Evolutionary conservation across 805 yeast species (phyloP), one percentile per base, ranked within the genome.

Genomic region (Metschnikowia similis): DNA sequence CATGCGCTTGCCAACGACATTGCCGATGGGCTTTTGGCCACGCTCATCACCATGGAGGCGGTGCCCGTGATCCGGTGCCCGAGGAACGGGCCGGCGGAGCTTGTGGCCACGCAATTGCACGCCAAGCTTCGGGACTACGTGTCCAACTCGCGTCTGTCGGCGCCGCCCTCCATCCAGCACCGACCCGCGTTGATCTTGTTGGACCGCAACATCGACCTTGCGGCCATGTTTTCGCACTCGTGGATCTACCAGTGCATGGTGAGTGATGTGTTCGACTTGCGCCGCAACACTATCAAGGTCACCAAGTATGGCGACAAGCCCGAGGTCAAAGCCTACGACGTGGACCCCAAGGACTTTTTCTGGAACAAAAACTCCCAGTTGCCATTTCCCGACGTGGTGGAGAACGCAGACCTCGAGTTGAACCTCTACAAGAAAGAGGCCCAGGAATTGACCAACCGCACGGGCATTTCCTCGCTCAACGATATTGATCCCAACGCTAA

Each of bases 301-400:
- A 73, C 74, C 38, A 70, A 72, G 28, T 61, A 57, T 54, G 41
- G 53, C 27, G 66, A 64, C 16, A 59, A 56, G 14, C 41, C 56
- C 2, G 72, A 70, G 29, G 64, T 65, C 32, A 84, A 84, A 56
- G 78, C 81, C 53, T 87, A 85, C 65, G 99, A 94, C 64, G 78
- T 94, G 41, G 99, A 92, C 60, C 96, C 96, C 29, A 80, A 81
- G 50, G 99, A 94, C 71, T 88, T 87, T 64, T 94, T 94, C 70
- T 94, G 99, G 99, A 72, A 69, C 54, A 76, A 78, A 53, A 91
- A 94, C 68, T 77, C 96, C 10, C 85, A 85, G 45, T 71, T 89
- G 50, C 98, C 99, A 35, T 94, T 94, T 74, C 99, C 99, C 1
- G 97, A 92, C 64, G 98, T 95, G n/a, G 99, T 96, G 32, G 99